Evolutionary conservation across 2,329 filamentous ascomycete species (phyloP).

Genomic region (Cladosporium oxysporum): DNA sequence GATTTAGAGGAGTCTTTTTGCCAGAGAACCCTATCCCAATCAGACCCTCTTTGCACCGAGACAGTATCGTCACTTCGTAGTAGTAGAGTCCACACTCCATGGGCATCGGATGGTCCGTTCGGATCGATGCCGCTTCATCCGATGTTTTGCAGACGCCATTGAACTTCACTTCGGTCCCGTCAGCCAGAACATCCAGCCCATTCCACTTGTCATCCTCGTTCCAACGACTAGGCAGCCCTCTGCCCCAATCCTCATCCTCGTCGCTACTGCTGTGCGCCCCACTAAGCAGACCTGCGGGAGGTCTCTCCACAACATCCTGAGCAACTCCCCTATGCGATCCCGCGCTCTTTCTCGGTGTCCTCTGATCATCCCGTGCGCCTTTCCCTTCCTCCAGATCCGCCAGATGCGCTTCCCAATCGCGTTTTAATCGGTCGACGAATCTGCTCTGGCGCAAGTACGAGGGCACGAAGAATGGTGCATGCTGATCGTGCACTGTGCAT

Average conservation of each 20-base stretch:
- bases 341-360: slow-evolving; percentile 5
- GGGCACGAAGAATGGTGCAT: slow-evolving; percentile 69
- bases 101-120: slow-evolving; percentile 84
- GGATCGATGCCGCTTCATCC: slow-evolving; percentile 78
- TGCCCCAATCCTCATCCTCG: slow-evolving; percentile 29
- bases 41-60: slow-evolving; percentile 63
- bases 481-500: slow-evolving; percentile 29
- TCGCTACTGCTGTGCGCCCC: not conserved
- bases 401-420: slow-evolving; percentile 56
- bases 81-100: slow-evolving; percentile 92
- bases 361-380: slow-evolving; percentile 1
- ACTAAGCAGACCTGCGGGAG: slow-evolving; percentile 43
- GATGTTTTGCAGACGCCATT: slow-evolving; percentile 57
- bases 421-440: slow-evolving; percentile 73
- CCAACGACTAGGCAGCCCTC: slow-evolving; percentile 81
- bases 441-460: slow-evolving; percentile 78
- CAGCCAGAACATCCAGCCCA: slow-evolving; percentile 71
- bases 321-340: slow-evolving; percentile 69
- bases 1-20: slow-evolving; percentile 59
- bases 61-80: slow-evolving; percentile 72
- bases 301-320: slow-evolving; percentile 80
- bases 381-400: slow-evolving; percentile 31
- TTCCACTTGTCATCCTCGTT: slow-evolving; percentile 73
- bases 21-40: slow-evolving; percentile 64
- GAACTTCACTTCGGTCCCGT: slow-evolving; percentile 72